Evolutionary conservation across 108 stramenopile genomes (phyloP), one percentile per base, ranked within the genome.

Genomic region (Cyclostephanos tholiformis): DNA sequence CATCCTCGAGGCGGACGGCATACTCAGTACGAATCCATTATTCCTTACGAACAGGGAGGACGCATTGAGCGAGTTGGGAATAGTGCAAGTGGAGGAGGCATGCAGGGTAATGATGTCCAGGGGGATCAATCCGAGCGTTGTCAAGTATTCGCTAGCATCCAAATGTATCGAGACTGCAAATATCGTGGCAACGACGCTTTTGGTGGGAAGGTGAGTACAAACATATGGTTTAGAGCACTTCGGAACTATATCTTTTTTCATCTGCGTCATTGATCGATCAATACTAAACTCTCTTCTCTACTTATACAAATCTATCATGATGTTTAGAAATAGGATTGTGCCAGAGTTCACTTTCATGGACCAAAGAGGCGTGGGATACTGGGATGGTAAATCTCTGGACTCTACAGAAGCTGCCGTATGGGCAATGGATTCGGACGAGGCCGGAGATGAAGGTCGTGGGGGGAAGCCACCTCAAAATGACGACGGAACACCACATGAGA

Each of bases 331-430:
- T 50, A 59, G 84, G 29, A 53, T 86, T 52, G 68, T 86, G 12
- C 87, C 87, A 22, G 87, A 88, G 70, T 88, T 84, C 41, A 84
- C 79, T 6, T 88, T 78, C 60, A 80, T 88, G 82, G 87, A 86
- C 70, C 83, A 65, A 3, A 62, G 84, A 65, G 83, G 70, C 12
- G 63, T 63, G 1, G 87, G 87, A n/a, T 26, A 64, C 10, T 88
- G 85, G 85, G 70, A 88, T 64, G 71, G 63, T 16, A 62, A 65
- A 39, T 29, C 79, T 11, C 48, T 84, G 16, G 69, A 74, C 29
- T 49, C 69, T 23, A 62, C 57, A 4, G 86, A 86, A 59, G 80
- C 79, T 52, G 77, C 74, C 29, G 32, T 79, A 9, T 72, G 65
- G 66, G 79, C 74, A 1, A 72, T 80, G 36, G 74, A 80, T 65